Percentiles rank a stretch among this genome's conserved stretches.
phyloP scores from a whole-genome alignment of 306 rosid species.

The Senna tora region DNA sequence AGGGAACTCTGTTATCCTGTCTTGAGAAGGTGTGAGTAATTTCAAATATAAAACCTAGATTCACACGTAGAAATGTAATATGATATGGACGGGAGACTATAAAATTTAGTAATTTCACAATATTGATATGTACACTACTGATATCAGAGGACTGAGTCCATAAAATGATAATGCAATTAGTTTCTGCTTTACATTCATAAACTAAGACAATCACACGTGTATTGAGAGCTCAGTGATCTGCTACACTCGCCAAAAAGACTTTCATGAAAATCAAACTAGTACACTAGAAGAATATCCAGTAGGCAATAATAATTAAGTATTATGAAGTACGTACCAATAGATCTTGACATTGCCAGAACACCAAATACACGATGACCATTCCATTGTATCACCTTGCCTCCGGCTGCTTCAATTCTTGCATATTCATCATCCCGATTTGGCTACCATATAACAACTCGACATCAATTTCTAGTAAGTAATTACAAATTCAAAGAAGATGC shows the following conservation, averaged over 20 bases:
- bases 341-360: conserved; percentile 85
- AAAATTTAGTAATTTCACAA: background rate
- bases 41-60: background rate
- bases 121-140: background rate
- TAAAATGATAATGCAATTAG: background rate
- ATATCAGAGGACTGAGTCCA: background rate
- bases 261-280: conserved; percentile 1
- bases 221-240: background rate
- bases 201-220: background rate
- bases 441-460: conserved; percentile 42
- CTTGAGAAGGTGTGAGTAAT: background rate
- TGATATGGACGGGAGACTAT: background rate
- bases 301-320: background rate
- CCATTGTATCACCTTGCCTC: conserved; percentile 84
- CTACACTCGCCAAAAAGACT: background rate
- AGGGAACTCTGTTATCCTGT: background rate
- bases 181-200: background rate
- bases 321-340: conserved; percentile 57
- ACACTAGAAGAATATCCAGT: background rate
- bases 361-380: conserved; percentile 79
- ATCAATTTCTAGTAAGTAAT: conserved; percentile 32
- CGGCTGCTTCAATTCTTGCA: conserved; percentile 78
- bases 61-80: background rate
- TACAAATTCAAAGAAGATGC: background rate
- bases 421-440: conserved; percentile 77